These are phyloP conservation scores for Amyloporia xantha DNA, from an alignment of 768 basidiomycete species.

Conservation along the genomic window DNA sequence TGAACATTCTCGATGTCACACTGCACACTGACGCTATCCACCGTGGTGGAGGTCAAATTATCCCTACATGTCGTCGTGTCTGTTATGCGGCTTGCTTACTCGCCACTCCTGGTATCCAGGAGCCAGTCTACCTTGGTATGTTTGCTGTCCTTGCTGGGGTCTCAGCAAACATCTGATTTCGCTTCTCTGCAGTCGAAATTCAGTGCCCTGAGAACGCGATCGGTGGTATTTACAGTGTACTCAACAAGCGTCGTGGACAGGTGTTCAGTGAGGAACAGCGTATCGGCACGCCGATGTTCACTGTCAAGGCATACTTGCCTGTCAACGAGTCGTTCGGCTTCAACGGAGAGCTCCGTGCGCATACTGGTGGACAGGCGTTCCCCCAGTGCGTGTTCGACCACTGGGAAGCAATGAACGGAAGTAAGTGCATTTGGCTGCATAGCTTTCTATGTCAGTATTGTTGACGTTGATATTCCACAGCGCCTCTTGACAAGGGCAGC, in stretches of 20 bases:
- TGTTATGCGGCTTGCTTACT: slow-evolving; percentile 94
- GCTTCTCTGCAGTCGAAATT: slow-evolving; percentile 67
- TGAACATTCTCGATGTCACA: slow-evolving; percentile 95
- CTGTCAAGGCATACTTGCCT: slow-evolving; percentile 93
- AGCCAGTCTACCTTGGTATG: slow-evolving; percentile 90
- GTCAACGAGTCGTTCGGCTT: slow-evolving; percentile 94
- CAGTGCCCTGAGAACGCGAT: slow-evolving; percentile 97
- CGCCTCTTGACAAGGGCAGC: slow-evolving; percentile 83
- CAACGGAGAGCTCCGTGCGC: slow-evolving; percentile 90
- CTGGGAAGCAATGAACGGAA: slow-evolving; percentile 81
- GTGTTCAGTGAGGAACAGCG: slow-evolving; percentile 98
- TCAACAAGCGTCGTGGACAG: slow-evolving; percentile 97
- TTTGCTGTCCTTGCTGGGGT: not conserved
- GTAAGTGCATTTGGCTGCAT: slow-evolving; percentile 36
- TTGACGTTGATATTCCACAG: slow-evolving; percentile 31
- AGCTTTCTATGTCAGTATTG: not conserved
- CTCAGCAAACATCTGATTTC: slow-evolving; percentile 10
- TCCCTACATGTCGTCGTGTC: slow-evolving; percentile 94
- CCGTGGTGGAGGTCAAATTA: slow-evolving; percentile 97
- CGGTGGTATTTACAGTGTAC: slow-evolving; percentile 89
- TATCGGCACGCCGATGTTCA: slow-evolving; percentile 98
- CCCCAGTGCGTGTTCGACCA: slow-evolving; percentile 93
- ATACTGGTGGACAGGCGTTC: slow-evolving; percentile 97
- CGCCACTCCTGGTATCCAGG: slow-evolving; percentile 86
- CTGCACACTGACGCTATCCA: slow-evolving; percentile 99